Evolutionary conservation across 2,329 filamentous ascomycete genomes (phyloP), one percentile per base, ranked within the genome.

Genomic region (Botrytis aclada): DNA sequence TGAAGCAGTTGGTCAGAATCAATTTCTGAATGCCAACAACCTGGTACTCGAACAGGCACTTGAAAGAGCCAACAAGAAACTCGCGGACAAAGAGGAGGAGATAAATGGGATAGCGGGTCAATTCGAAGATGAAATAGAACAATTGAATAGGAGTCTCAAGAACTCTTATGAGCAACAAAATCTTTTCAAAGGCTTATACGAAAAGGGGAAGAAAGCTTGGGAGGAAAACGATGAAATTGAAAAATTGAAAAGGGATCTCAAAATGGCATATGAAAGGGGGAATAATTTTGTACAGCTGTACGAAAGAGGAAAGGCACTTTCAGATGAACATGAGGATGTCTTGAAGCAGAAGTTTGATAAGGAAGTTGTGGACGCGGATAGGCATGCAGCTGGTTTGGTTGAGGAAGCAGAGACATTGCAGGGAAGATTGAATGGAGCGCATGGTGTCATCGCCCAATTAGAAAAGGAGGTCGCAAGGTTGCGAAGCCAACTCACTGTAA

Each of bases 391-490:
- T 18, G 37, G 32, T 22, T 69, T 72, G 12, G 63, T 61, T 8
- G 51, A 72, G 29, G 51, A 72, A 39, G 22, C 18, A 34, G 70
- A 69, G 32, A 41, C 32, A 22, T 51, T 72, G n/a, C 70, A 72
- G 39, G 41, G 70, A 18, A 72, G 56, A 47, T 58, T 72, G 7
- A 51, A 69, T 47, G 63, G 64, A 32, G 70, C 70, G 34, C 25
- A 69, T 29, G 51, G 65, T 22, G 65, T 39, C 7, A 72, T 72
- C 14, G 14, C 34, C 2, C 18, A 65, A 3, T 29, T 71, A 10
- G 69, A 71, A 41, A 43, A 41, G 4, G 45, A 64, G 14, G n/a
- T 64, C 14, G n/a, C 3, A 16, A 34, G 4, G 10, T 54, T 71
- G 43, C 63, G 20, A 39, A 12, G 51, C 5, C 32, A 65, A 18